phyloP scores from a whole-genome alignment of 129 eudicot genomes.

The Tanacetum coccineum region DNA sequence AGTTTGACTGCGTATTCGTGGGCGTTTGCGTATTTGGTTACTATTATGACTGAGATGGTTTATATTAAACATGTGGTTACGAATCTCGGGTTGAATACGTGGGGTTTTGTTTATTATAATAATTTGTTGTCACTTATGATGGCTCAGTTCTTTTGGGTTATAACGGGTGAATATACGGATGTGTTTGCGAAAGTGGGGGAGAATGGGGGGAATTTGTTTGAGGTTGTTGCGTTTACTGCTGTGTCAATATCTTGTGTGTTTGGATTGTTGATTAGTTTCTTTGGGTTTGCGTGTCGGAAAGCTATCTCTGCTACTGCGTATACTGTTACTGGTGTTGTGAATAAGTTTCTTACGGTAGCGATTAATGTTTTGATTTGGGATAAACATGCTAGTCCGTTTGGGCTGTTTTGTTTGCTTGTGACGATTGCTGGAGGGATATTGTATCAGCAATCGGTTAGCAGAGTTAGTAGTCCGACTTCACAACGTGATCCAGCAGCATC shows the following conservation, averaged over 20 bases:
- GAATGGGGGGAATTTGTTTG: conserved; percentile 52
- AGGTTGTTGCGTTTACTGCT: conserved; percentile 61
- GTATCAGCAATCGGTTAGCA: conserved; percentile 90
- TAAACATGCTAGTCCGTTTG: conserved; percentile 87
- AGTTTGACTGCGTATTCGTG: conserved; percentile 80
- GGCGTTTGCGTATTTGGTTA: conserved; percentile 90
- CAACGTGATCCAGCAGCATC: conserved; percentile 57
- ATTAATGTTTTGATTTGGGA: conserved; percentile 92
- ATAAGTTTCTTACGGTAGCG: conserved; percentile 86
- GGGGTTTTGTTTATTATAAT: conserved; percentile 91
- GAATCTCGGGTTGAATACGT: conserved; percentile 84
- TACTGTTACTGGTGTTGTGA: conserved; percentile 92
- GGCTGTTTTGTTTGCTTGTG: conserved; percentile 68
- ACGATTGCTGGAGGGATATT: conserved; percentile 83
- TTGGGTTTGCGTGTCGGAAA: conserved; percentile 86
- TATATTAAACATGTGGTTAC: conserved; percentile 93
- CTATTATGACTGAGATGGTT: conserved; percentile 91
- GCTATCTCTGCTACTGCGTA: conserved; percentile 92
- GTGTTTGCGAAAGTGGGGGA: conserved; percentile 54
- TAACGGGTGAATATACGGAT: conserved; percentile 83
- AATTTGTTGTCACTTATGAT: conserved; percentile 80
- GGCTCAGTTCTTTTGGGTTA: conserved; percentile 86
- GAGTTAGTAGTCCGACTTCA: conserved; percentile 40
- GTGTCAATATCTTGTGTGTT: conserved; percentile 76
- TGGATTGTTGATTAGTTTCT: conserved; percentile 85